phyloP scores from a whole-genome alignment of 371 early-diverging fungal species.

The Lichtheimia corymbifera region DNA sequence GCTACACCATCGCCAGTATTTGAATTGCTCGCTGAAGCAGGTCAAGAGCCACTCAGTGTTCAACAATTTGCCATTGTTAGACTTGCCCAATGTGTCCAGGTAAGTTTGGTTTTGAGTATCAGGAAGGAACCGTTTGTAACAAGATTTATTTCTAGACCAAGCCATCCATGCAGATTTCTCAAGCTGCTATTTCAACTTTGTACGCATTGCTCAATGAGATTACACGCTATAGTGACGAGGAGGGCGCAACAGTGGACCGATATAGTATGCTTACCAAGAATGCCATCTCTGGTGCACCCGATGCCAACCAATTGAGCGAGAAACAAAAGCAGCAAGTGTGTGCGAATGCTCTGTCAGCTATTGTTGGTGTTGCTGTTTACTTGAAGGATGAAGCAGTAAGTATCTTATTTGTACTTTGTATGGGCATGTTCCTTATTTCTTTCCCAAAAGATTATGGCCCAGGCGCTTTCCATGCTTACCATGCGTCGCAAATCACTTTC shows the following conservation, averaged over 20 bases:
- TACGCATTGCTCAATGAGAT: constrained; percentile 58
- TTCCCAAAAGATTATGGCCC: constrained; percentile 51
- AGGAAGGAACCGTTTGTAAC: not conserved
- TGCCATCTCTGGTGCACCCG: constrained; percentile 33
- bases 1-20: constrained; percentile 66
- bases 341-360: constrained; percentile 32
- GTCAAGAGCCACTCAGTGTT: constrained; percentile 27
- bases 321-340: constrained; percentile 32
- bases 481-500: constrained; percentile 58
- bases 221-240: constrained; percentile 45
- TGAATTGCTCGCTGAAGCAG: constrained; percentile 33
- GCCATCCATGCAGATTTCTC: constrained; percentile 36
- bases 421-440: not conserved
- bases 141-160: constrained; percentile 22
- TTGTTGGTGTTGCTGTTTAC: constrained; percentile 66
- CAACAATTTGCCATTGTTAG: constrained; percentile 59
- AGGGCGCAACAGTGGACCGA: constrained; percentile 6
- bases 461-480: constrained; percentile 63
- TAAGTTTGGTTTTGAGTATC: constrained; percentile 15
- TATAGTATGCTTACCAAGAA: constrained; percentile 20
- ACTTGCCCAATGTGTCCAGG: constrained; percentile 62
- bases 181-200: constrained; percentile 56
- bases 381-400: constrained; percentile 62
- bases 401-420: not conserved
- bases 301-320: constrained; percentile 33